Evolutionary conservation across 352 stramenopile species (phyloP).

Genomic region (Albugo laibachii): DNA sequence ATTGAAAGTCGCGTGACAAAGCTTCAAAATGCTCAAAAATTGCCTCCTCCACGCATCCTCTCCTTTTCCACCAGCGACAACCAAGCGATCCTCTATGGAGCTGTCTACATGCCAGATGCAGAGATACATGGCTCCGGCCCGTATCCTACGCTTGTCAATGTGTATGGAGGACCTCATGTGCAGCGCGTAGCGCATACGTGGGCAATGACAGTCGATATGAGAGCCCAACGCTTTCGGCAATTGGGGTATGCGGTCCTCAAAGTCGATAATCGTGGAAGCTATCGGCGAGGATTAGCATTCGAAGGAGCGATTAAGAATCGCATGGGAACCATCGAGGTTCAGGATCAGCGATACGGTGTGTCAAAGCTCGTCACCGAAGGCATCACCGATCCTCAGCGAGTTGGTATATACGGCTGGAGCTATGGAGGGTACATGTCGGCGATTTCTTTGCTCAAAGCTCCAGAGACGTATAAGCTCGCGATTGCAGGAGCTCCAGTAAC

Average conservation of each 20-base stretch:
- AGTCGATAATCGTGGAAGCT: slow-evolving; percentile 90
- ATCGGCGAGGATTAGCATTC: slow-evolving; percentile 81
- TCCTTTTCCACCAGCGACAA: slow-evolving; percentile 72
- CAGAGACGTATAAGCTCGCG: slow-evolving; percentile 88
- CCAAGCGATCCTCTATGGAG: slow-evolving; percentile 73
- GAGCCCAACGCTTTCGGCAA: slow-evolving; percentile 80
- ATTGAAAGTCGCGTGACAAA: slow-evolving; percentile 34
- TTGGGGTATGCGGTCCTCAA: slow-evolving; percentile 93
- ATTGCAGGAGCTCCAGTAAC: slow-evolving; percentile 93
- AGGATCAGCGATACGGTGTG: slow-evolving; percentile 71
- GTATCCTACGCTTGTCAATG: slow-evolving; percentile 89
- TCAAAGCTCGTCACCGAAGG: slow-evolving; percentile 64
- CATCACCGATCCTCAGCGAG: slow-evolving; percentile 68
- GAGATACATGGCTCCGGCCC: slow-evolving; percentile 72
- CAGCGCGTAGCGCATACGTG: slow-evolving; percentile 87
- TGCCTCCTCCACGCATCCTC: slow-evolving; percentile 42
- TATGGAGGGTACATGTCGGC: slow-evolving; percentile 96
- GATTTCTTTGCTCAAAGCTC: slow-evolving; percentile 91
- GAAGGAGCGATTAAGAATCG: slow-evolving; percentile 85
- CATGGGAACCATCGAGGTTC: slow-evolving; percentile 83
- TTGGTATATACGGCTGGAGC: slow-evolving; percentile 96
- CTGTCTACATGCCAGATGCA: slow-evolving; percentile 84
- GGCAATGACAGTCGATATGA: slow-evolving; percentile 85
- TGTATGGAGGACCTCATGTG: slow-evolving; percentile 94
- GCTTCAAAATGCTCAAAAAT: slow-evolving; percentile 23